Evolutionary conservation across 805 yeast species (phyloP).

Genomic region (Dipodascus geniculatus): DNA sequence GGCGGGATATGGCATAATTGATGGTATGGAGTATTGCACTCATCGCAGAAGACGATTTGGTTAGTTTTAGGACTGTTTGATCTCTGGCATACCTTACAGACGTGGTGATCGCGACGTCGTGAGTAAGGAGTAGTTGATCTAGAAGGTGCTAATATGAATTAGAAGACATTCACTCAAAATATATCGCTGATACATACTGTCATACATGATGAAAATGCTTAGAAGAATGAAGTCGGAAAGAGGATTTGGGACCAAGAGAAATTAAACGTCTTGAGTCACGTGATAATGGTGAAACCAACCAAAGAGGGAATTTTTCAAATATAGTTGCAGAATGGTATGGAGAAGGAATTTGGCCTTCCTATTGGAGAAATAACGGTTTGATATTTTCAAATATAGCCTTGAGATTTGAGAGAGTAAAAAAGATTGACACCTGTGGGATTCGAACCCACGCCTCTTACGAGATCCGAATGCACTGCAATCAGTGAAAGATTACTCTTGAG

Average conservation of each 20-base stretch:
- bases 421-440: conserved; percentile 1
- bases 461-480: conserved; percentile 2
- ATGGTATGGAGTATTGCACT: conserved; percentile 30
- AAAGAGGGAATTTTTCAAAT: neutral
- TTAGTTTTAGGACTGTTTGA: conserved; percentile 26
- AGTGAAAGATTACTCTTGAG: conserved; percentile 2
- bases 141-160: neutral
- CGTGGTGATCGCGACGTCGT: conserved; percentile 19
- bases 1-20: conserved; percentile 31
- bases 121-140: conserved; percentile 10
- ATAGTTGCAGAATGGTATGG: neutral
- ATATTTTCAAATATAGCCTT: too few species aligned
- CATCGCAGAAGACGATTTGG: conserved; percentile 29
- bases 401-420: neutral
- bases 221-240: neutral
- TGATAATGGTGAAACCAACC: neutral
- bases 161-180: neutral
- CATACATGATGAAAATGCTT: neutral
- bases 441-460: conserved; percentile 2
- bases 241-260: neutral
- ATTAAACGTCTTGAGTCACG: neutral
- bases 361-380: neutral
- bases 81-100: conserved; percentile 29
- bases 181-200: neutral
- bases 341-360: too few species aligned